These are phyloP conservation scores for Saccharomyces hybrid DNA, from an alignment of 1,139 yeast genomes.

Conservation along the genomic window DNA sequence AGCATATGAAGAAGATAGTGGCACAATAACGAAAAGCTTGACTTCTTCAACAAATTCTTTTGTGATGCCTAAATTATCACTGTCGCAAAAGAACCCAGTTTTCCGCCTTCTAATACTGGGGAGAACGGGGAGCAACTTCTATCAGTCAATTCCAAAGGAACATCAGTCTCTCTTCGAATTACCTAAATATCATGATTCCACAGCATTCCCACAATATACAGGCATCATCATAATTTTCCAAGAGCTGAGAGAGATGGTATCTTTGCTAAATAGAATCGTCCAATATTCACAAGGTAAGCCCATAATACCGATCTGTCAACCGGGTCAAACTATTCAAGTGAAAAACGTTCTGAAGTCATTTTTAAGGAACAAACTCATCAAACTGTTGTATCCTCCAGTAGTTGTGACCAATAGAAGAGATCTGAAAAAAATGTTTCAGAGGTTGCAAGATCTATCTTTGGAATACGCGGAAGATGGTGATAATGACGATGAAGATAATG, in stretches of 20 bases:
- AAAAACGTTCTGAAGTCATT: slow-evolving; percentile 19
- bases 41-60: slow-evolving; percentile 25
- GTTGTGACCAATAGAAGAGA: slow-evolving; percentile 18
- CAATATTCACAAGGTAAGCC: slow-evolving; percentile 17
- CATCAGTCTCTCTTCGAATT: slow-evolving; percentile 21
- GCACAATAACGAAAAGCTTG: slow-evolving; percentile 21
- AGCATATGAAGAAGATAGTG: slow-evolving; percentile 17
- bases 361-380: slow-evolving; percentile 15
- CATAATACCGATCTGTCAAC: slow-evolving; percentile 23
- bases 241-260: slow-evolving; percentile 22
- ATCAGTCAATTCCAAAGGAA: slow-evolving; percentile 19
- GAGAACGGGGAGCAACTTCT: slow-evolving; percentile 22
- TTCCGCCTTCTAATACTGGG: slow-evolving; percentile 17
- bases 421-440: slow-evolving; percentile 17
- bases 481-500: slow-evolving; percentile 15
- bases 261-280: slow-evolving; percentile 20
- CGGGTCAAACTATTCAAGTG: slow-evolving; percentile 24
- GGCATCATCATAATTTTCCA: slow-evolving; percentile 25
- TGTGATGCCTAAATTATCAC: slow-evolving; percentile 29
- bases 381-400: slow-evolving; percentile 22
- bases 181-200: slow-evolving; percentile 13
- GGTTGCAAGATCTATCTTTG: slow-evolving; percentile 5
- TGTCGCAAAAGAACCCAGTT: slow-evolving; percentile 7
- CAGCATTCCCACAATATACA: slow-evolving; percentile 13
- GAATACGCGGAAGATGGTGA: not conserved